Percentiles rank a stretch among this genome's conserved stretches.
These are phyloP conservation scores for Bretschneidera sinensis DNA, from an alignment of 345 rosid genomes.

Conservation along the genomic window DNA sequence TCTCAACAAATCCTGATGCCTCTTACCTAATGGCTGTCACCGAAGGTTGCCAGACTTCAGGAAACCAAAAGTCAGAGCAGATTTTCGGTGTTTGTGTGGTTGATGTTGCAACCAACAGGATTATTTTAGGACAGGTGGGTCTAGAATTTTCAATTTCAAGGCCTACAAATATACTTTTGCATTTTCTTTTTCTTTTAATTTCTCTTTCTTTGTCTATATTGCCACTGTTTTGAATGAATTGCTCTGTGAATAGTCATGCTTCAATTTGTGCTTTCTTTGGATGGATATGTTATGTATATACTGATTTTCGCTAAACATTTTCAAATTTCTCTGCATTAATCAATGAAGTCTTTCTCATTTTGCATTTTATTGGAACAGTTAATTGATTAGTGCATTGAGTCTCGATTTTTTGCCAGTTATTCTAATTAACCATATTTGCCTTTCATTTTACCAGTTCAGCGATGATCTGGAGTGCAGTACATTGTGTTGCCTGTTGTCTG, in stretches of 20 bases:
- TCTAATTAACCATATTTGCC: slow-evolving; percentile 9
- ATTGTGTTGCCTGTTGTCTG: slow-evolving; percentile 71
- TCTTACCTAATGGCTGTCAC: slow-evolving; percentile 84
- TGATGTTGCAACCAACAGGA: slow-evolving; percentile 86
- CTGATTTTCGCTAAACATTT: neutral
- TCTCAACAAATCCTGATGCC: slow-evolving; percentile 81
- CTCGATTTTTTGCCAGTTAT: neutral
- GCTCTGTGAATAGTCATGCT: neutral
- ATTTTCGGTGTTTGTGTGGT: slow-evolving; percentile 74
- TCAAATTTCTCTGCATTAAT: neutral
- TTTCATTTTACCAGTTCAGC: slow-evolving; percentile 45
- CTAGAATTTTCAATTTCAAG: slow-evolving; percentile 10
- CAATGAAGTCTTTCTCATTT: neutral
- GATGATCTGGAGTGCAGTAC: slow-evolving; percentile 85
- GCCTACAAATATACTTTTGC: slow-evolving; percentile 1
- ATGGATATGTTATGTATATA: neutral
- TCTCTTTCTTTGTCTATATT: slow-evolving; percentile 7
- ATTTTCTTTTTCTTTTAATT: slow-evolving; percentile 8
- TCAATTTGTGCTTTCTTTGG: neutral
- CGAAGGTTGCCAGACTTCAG: slow-evolving; percentile 39
- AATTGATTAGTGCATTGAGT: neutral
- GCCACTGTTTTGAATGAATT: neutral
- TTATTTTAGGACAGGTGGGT: slow-evolving; percentile 82
- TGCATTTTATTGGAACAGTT: neutral
- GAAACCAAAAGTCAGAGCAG: slow-evolving; percentile 34